Conservation (phyloP, 169 alveolate species). For the Perkinsus olseni region DNA sequence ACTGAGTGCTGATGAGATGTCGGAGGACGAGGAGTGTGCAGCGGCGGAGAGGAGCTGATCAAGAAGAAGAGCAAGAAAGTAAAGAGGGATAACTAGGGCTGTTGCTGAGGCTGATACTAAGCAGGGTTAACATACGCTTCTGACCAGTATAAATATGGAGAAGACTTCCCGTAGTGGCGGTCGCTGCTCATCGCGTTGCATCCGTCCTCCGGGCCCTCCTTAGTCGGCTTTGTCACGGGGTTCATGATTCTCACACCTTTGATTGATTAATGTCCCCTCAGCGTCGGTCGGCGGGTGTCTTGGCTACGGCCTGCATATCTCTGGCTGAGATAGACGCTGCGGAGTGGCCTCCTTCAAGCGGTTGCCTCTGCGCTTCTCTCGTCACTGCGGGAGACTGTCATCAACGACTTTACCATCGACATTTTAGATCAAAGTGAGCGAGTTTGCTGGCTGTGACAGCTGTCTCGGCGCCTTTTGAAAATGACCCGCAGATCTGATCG, state of each 20-base stretch:
- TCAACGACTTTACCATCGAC: background rate
- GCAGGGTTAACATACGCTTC: too few relatives aligned
- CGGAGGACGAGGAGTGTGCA: background rate
- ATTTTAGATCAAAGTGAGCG: background rate
- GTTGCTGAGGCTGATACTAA: background rate
- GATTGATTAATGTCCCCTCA: too few relatives aligned
- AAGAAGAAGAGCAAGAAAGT: background rate
- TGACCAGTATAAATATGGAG: background rate
- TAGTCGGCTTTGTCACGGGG: too few relatives aligned
- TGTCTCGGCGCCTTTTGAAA: too few relatives aligned
- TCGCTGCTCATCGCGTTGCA: too few relatives aligned
- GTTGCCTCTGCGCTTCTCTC: background rate
- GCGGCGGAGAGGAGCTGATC: background rate
- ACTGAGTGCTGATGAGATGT: background rate
- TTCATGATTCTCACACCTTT: too few relatives aligned
- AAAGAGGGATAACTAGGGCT: background rate
- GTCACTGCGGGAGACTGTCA: background rate
- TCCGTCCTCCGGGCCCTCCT: too few relatives aligned
- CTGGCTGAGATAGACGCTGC: background rate
- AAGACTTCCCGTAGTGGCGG: too few relatives aligned
- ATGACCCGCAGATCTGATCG: background rate
- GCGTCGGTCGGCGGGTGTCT: background rate
- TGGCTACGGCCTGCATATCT: background rate
- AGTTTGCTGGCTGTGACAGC: background rate
- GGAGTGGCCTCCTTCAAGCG: background rate